Evolutionary conservation across 2,329 filamentous ascomycete genomes (phyloP), one percentile per base, ranked within the genome.

Genomic region (Aspergillus glaucus): DNA sequence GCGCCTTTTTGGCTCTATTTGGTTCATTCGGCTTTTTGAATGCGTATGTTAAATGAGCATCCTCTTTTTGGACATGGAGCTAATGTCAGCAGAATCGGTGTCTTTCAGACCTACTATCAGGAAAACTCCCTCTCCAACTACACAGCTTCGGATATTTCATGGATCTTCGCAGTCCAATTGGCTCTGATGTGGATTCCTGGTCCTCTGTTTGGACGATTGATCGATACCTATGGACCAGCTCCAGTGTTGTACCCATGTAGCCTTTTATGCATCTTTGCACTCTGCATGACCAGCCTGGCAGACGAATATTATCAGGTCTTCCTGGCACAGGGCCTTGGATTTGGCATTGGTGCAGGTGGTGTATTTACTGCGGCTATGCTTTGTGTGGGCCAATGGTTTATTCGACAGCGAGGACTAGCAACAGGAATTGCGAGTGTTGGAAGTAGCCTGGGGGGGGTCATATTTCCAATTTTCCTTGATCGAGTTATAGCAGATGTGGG

Each of bases 101-200:
- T 75, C 21, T 75, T 74, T 50, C 72, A 75, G 48, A 64, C 62
- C 17, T 74, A 73, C 57, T 76, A 76, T 52, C 59, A 73, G 49
- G 62, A 60, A 7, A 62, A 74, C 39, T 67, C 70, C 41, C 63
- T 76, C 3, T 55, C 50, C n/a, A 50, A 66, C 6, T 69, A 73
- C 45, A 63, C 65, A 1, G 56, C 71, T 0, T 69, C 65, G 8
- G 68, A 67, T 6, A 64, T 76, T 6, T 62, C 72, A 7, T 76
- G 74, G 73, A 76, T 75, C 3, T 58, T 70, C 6, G 72, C 71
- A 4, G 54, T 73, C n/a, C 15, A 15, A 15, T 15, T 15, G 15
- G 15, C 15, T 15, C 15, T 15, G 15, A 15, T 15, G 15, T 15
- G 15, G 15, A 15, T 15, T 15, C 15, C 15, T 15, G 15, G 15